Evolutionary conservation across 257 asterid species (phyloP).

Genomic region (Verbascum thapsus): DNA sequence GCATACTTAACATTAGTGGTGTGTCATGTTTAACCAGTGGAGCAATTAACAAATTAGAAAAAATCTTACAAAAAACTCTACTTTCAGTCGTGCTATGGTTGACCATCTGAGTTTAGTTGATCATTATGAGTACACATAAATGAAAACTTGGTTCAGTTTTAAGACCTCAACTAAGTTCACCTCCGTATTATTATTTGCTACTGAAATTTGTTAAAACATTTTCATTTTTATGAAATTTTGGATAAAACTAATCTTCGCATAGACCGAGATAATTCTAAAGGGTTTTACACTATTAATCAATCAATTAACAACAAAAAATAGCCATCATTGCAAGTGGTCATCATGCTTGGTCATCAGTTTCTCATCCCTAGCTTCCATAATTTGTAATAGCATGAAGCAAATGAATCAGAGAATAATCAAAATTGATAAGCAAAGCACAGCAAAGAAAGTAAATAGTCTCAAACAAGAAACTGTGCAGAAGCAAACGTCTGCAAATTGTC

Average conservation of each 20-base stretch:
- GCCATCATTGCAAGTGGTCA: neutral
- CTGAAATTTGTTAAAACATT: neutral
- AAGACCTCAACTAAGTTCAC: conserved; percentile 6
- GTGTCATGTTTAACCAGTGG: neutral
- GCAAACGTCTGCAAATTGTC: neutral
- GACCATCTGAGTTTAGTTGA: neutral
- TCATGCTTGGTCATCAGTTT: neutral
- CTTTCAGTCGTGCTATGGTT: too few relatives aligned
- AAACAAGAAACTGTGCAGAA: neutral
- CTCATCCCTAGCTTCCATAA: too few relatives aligned
- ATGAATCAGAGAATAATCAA: neutral
- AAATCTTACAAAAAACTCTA: too few relatives aligned
- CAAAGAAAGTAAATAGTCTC: neutral
- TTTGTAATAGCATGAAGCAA: neutral
- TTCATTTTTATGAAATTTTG: neutral
- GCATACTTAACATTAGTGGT: too few relatives aligned
- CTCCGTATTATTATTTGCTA: conserved; percentile 1
- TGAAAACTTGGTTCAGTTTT: neutral
- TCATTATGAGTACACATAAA: neutral
- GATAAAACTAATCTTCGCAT: neutral
- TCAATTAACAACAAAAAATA: neutral
- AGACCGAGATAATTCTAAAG: conserved; percentile 6
- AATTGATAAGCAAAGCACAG: neutral
- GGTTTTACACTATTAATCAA: neutral
- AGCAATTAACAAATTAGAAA: too few relatives aligned